Evolutionary conservation across 805 yeast species (phyloP), one percentile per base, ranked within the genome.

Genomic region (Lachancea lanzarotensis): DNA sequence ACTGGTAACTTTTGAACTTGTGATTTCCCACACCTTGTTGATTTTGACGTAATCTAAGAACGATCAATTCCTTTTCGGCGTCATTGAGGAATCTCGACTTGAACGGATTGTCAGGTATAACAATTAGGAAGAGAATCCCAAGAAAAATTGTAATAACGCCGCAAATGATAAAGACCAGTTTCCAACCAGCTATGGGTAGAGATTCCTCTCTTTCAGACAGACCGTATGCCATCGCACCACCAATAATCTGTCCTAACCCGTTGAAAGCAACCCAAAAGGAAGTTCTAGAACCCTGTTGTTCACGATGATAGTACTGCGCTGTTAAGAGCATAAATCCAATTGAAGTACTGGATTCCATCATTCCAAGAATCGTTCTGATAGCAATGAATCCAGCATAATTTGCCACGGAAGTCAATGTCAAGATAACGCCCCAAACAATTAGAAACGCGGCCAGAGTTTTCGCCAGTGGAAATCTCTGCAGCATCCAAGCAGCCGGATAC

Each of bases 11-110:
- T 54, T 77, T 77, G 72, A 78, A 75, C 31, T 65, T 62, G 48
- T 62, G 69, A 51, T 70, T 74, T 44, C 81, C 80, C 54, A 72
- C 71, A 39, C 83, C 84, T 46, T 71, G 79, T 51, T 70, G 74
- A 60, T 72, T 76, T 19, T 47, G 54, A 47, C 78, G 70, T 45
- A 73, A 73, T 48, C 78, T 69, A 56, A 68, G 74, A 34, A 74
- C 74, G 34, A 72, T 67, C 46, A 67, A 52, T 15, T 60, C 50
- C 51, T 67, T 74, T 43, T 78, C 82, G 38, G 67, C 67, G 16
- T 70, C 70, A 11, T 60, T 64, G 45, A 69, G 61, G 42, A 68
- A 67, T 72, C 74, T 70, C 5, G 76, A 74, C 20, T 61, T 56
- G 18, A 59, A 61, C 31, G 84, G 84, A 16, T 64, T 53, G 48